A percentile compares a stretch with the other conserved stretches of the same genome.
phyloP scores from a whole-genome alignment of 306 rosid species.

The Geum urbanum region DNA sequence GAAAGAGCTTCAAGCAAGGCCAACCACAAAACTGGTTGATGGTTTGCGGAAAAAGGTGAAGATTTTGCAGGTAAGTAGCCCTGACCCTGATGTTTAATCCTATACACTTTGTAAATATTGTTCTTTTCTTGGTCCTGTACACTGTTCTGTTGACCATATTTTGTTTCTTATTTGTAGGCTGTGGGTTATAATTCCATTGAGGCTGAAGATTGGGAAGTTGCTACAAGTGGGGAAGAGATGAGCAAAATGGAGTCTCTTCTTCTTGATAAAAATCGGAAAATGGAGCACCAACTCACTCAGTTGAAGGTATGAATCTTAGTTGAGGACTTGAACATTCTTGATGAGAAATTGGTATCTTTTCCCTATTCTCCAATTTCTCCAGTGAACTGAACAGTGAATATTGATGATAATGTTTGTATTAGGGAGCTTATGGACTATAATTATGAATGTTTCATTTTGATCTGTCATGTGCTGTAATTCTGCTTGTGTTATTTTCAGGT shows the following conservation, averaged over 20 bases:
- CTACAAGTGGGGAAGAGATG: slow-evolving; percentile 98
- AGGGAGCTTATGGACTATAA: slow-evolving; percentile 1
- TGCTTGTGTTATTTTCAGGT: slow-evolving; percentile 51
- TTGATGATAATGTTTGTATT: not conserved
- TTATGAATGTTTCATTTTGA: not conserved
- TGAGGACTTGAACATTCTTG: not conserved
- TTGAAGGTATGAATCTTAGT: slow-evolving; percentile 55
- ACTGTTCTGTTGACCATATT: slow-evolving; percentile 15
- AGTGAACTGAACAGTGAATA: not conserved
- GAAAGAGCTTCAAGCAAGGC: slow-evolving; percentile 79
- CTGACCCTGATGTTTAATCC: not conserved
- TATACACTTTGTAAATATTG: not conserved
- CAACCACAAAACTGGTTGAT: slow-evolving; percentile 77
- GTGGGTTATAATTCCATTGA: slow-evolving; percentile 96
- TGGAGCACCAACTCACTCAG: slow-evolving; percentile 94
- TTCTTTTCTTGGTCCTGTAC: slow-evolving; percentile 12
- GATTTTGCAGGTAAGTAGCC: slow-evolving; percentile 69
- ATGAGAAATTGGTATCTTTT: not conserved
- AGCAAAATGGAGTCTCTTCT: slow-evolving; percentile 99
- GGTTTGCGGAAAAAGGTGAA: slow-evolving; percentile 89
- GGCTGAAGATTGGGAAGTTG: slow-evolving; percentile 98
- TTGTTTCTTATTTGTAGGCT: slow-evolving; percentile 52
- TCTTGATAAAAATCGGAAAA: slow-evolving; percentile 95
- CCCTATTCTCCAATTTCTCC: not conserved
- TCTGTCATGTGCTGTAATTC: not conserved